A percentile compares a stretch with the other conserved stretches of the same genome.
Conservation (phyloP, 106 monocot genomes). For the Gastrodia elata region DNA sequence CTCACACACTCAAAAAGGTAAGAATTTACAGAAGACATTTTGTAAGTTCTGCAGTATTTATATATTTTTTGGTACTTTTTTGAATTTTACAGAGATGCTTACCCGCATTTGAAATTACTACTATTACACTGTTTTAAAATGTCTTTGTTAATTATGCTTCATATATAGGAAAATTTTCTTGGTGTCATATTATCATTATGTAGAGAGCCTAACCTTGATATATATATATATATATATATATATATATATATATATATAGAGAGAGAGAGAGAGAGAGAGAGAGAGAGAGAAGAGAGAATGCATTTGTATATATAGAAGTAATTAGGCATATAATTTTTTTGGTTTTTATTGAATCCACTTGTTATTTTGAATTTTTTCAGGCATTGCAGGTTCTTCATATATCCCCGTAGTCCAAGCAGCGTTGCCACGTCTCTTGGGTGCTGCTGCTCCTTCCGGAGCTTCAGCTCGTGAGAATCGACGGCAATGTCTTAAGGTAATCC, state of each 20-base stretch:
- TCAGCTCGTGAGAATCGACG: slow-evolving; percentile 88
- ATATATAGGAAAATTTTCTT: too few species aligned
- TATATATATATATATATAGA: too few species aligned
- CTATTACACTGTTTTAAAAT: too few species aligned
- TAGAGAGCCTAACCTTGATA: too few species aligned
- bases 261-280: background rate
- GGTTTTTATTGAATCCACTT: background rate
- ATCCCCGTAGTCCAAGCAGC: slow-evolving; percentile 79
- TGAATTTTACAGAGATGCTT: too few species aligned
- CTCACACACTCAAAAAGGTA: slow-evolving; percentile 93
- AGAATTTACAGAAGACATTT: background rate
- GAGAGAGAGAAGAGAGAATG: background rate
- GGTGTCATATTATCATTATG: too few species aligned
- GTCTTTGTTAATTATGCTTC: too few species aligned
- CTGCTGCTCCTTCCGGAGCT: slow-evolving; percentile 83
- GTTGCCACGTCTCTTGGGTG: slow-evolving; percentile 74
- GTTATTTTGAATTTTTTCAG: slow-evolving; percentile 16
- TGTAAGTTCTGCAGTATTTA: background rate
- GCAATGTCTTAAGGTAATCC: slow-evolving; percentile 83
- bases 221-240: background rate
- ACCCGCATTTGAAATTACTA: too few species aligned
- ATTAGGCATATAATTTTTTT: background rate
- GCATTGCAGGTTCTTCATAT: slow-evolving; percentile 79
- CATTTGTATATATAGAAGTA: too few species aligned
- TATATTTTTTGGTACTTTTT: background rate